Evolutionary conservation across 2,329 filamentous ascomycete species (phyloP), one percentile per base, ranked within the genome.

Genomic region (Aspergillaceae sp.): DNA sequence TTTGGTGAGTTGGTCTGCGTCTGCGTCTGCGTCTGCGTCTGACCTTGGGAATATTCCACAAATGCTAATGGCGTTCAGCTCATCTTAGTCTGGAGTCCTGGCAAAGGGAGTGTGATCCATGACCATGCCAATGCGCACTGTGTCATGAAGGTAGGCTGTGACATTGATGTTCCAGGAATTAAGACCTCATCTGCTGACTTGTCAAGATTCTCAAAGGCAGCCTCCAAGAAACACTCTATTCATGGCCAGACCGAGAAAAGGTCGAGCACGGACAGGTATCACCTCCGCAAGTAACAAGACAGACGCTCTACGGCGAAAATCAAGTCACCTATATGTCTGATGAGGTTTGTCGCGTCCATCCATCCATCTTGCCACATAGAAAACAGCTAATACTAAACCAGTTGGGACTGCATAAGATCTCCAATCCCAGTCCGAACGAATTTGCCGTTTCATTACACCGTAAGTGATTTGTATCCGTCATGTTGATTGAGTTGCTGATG

Each of bases 241-340:
- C 77, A 43, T 89, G 86, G 70, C 89, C 89, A 1, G 65, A 68
- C 42, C 64, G 66, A 46, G 62, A 65, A 44, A 64, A 64, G 40
- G 61, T 71, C 42, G 67, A 74, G 42, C 70, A 75, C 42, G 71
- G 67, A 33, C 61, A 72, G 46, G 53, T 59, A 4, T 66, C 72
- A 4, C 80, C 82, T 3, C 82, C 86, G 66, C 62, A 72, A 49
- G 66, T 86, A 47, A 83, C 82, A 53, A 82, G 79, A 40, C 78
- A 87, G 59, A 86, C 78, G 35, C 76, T 74, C 37, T 86, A 88
- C 59, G 70, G 74, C 42, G 74, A 83, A 60, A 84, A 91, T 53
- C 73, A 84, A 51, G 87, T 94, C 35, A 84, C 87, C 6, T 95
- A 95, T 67, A 95, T 96, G 83, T 86, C 87, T 35, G 90, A 95